phyloP scores from a whole-genome alignment of 1,139 yeast species.

The Candida mesenterica region DNA sequence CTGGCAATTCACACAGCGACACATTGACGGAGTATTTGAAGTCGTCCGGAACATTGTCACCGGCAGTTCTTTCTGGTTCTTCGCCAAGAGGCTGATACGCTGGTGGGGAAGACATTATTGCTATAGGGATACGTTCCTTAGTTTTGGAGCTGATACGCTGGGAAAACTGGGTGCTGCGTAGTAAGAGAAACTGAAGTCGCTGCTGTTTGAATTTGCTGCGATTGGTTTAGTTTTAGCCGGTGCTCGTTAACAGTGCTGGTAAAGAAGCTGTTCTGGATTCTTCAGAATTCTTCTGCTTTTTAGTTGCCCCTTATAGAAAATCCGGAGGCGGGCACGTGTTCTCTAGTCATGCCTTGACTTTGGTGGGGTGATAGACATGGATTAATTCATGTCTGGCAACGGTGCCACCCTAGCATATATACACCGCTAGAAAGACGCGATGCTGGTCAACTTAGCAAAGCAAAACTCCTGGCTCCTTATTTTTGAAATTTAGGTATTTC shows the following conservation, averaged over 20 bases:
- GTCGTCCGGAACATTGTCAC: constrained; percentile 65
- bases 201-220: too few relatives aligned
- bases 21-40: constrained; percentile 82
- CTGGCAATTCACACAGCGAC: constrained; percentile 70
- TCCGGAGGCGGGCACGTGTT: background rate
- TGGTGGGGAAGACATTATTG: constrained; percentile 18
- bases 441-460: too few relatives aligned
- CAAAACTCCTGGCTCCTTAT: too few relatives aligned
- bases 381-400: too few relatives aligned
- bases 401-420: too few relatives aligned
- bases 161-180: background rate
- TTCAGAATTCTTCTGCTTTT: too few relatives aligned
- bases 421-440: too few relatives aligned
- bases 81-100: constrained; percentile 19
- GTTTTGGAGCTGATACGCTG: background rate
- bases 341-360: background rate
- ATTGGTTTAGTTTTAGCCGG: too few relatives aligned
- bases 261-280: too few relatives aligned
- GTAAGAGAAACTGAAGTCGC: background rate
- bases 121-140: background rate
- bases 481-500: too few relatives aligned
- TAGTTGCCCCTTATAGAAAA: too few relatives aligned
- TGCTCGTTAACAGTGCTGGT: too few relatives aligned
- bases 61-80: constrained; percentile 26
- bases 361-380: background rate